Conservation (phyloP, 2,329 filamentous ascomycete species). For the Penicillium fuscoglaucum region DNA sequence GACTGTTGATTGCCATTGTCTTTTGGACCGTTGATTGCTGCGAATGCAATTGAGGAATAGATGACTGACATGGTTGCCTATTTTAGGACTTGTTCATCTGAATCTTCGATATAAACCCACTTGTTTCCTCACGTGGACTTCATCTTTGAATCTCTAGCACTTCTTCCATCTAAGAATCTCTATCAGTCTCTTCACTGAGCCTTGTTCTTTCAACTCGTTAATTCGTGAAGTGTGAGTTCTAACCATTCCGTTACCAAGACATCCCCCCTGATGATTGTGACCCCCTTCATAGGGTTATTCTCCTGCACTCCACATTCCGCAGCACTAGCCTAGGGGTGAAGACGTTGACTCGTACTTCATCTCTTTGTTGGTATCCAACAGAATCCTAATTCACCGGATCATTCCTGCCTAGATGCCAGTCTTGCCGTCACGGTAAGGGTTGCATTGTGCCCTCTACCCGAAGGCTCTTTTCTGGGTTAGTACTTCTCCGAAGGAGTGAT, state of each 20-base stretch:
- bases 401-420: conserved; percentile 50
- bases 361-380: conserved; percentile 40
- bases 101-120: conserved; percentile 5
- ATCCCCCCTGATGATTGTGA: conserved; percentile 41
- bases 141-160: conserved; percentile 25
- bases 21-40: background rate
- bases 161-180: conserved; percentile 19
- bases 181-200: conserved; percentile 27
- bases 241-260: conserved; percentile 31
- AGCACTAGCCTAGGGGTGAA: conserved; percentile 44
- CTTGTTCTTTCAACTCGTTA: conserved; percentile 29
- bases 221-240: conserved; percentile 38
- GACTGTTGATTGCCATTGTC: background rate
- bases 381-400: conserved; percentile 38
- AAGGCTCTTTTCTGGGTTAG: conserved; percentile 46
- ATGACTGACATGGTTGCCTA: conserved; percentile 3
- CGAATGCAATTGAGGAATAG: background rate
- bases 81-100: conserved; percentile 7
- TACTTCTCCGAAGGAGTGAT: conserved; percentile 33
- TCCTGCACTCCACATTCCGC: conserved; percentile 43
- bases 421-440: conserved; percentile 46
- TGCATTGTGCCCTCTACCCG: conserved; percentile 42
- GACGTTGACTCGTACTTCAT: conserved; percentile 51
- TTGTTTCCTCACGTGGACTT: conserved; percentile 20
- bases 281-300: conserved; percentile 43